Evolutionary conservation across 139 green algal genomes (phyloP), one percentile per base, ranked within the genome.

Genomic region (Chlorella sp.): DNA sequence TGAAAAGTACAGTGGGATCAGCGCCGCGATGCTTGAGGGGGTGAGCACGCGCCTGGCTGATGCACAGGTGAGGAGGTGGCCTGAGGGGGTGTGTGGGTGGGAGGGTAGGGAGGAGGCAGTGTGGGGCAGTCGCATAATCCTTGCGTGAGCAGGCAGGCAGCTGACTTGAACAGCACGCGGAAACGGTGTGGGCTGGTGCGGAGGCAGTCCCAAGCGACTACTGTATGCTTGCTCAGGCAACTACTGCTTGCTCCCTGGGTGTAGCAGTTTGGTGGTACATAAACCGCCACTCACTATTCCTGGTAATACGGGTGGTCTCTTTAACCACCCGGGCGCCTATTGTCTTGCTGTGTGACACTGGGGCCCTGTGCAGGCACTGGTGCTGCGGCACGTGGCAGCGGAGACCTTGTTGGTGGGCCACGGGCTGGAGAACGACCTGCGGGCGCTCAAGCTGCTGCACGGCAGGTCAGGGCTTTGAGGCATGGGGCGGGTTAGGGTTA

Each of bases 401-500:
- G 88, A 96, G 70, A 88, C 85, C 2, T 77, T 98, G 66, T 74
- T 97, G 63, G 88, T 97, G 24, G 93, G 93, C 1, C 93, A 98
- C 78, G 87, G 85, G n/a, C 84, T 96, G 61, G 88, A 98, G 68
- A 98, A 96, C 80, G 93, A 98, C 80, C 77, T 98, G 49, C 34
- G 62, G 1, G 81, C 82, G 6, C 84, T 97, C 33, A 82, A 82
- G 49, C 31, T 92, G 50, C 35, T 91, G 17, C 91, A 96, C 72
- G 63, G 65, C 31, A 74, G 74, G 42, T 70, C 26, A 42, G 60
- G 10, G 10, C 42, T 55, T 17, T 55, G 42, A 17, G 17, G n/a
- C n/a, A n/a, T n/a, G n/a, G n/a, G n/a, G n/a, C n/a, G n/a, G n/a
- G n/a, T n/a, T n/a, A n/a, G n/a, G n/a, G n/a, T n/a, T n/a, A n/a